Evolutionary conservation across 192 early-diverging fungal species (phyloP).

Genomic region (Backusella parvicylindrica): DNA sequence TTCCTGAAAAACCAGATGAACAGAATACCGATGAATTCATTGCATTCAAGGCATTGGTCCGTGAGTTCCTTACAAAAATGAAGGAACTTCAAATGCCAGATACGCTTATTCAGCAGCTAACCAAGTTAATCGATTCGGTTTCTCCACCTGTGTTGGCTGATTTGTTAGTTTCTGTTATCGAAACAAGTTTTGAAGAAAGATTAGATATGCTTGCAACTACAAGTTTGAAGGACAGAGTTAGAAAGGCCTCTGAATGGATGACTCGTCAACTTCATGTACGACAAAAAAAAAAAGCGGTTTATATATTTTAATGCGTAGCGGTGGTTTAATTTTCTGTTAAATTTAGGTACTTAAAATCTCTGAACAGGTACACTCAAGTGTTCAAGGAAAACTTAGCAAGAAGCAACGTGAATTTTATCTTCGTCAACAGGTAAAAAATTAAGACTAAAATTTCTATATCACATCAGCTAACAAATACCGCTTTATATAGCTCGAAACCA

Average conservation of each 20-base stretch:
- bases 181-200: conserved; percentile 69
- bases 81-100: conserved; percentile 68
- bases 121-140: conserved; percentile 60
- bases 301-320: not conserved
- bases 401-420: conserved; percentile 81
- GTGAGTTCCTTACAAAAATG: conserved; percentile 53
- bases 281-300: not conserved
- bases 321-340: not conserved
- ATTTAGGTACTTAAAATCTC: conserved; percentile 72
- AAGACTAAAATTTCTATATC: no score
- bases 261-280: conserved; percentile 67
- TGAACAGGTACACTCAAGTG: conserved; percentile 68
- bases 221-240: conserved; percentile 59
- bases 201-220: conserved; percentile 57
- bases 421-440: conserved; percentile 66
- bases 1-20: conserved; percentile 36
- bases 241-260: conserved; percentile 57
- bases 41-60: conserved; percentile 52
- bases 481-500: conserved; percentile 71
- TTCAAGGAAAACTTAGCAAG: conserved; percentile 75
- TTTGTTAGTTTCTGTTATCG: conserved; percentile 69
- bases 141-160: conserved; percentile 63
- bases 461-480: no score
- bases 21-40: conserved; percentile 55
- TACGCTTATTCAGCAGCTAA: conserved; percentile 56